A percentile compares a stretch with the other conserved stretches of the same genome.
phyloP scores from a whole-genome alignment of 202 grass and related monocot genomes.

The Elaeis oleifera region DNA sequence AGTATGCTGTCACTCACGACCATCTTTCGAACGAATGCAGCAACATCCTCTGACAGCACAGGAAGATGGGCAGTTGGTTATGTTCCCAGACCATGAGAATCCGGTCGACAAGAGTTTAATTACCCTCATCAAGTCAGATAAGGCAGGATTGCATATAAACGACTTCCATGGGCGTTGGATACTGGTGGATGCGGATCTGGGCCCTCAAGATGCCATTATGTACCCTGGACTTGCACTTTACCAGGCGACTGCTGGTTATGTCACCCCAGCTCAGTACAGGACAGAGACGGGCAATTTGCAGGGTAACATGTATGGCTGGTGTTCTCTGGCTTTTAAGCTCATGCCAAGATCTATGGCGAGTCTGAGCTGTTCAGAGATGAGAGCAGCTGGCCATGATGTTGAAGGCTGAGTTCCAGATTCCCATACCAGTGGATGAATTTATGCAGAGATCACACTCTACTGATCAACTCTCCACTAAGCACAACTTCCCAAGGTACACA shows the following conservation, averaged over 20 bases:
- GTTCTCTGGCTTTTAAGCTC: slow-evolving; percentile 69
- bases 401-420: slow-evolving; percentile 60
- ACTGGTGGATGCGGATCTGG: slow-evolving; percentile 57
- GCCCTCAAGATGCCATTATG: slow-evolving; percentile 52
- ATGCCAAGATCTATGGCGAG: slow-evolving; percentile 68
- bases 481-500: slow-evolving; percentile 18
- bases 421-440: slow-evolving; percentile 69
- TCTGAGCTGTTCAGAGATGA: slow-evolving; percentile 63
- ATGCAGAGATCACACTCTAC: slow-evolving; percentile 55
- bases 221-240: slow-evolving; percentile 79
- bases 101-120: slow-evolving; percentile 70
- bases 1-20: slow-evolving; percentile 63
- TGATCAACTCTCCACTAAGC: slow-evolving; percentile 49
- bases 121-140: slow-evolving; percentile 69
- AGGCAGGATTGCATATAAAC: slow-evolving; percentile 64
- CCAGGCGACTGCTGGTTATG: slow-evolving; percentile 67
- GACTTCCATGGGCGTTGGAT: slow-evolving; percentile 68
- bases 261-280: slow-evolving; percentile 51
- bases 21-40: slow-evolving; percentile 42
- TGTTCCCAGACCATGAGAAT: slow-evolving; percentile 56
- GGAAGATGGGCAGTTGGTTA: slow-evolving; percentile 35
- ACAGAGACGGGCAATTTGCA: slow-evolving; percentile 42
- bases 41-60: slow-evolving; percentile 32
- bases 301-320: slow-evolving; percentile 49
- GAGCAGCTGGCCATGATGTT: slow-evolving; percentile 54